Percentiles rank a stretch among this genome's conserved stretches.
These are phyloP conservation scores for Scenedesmus sp. DNA, from an alignment of 163 green algal genomes.

Conservation along the genomic window DNA sequence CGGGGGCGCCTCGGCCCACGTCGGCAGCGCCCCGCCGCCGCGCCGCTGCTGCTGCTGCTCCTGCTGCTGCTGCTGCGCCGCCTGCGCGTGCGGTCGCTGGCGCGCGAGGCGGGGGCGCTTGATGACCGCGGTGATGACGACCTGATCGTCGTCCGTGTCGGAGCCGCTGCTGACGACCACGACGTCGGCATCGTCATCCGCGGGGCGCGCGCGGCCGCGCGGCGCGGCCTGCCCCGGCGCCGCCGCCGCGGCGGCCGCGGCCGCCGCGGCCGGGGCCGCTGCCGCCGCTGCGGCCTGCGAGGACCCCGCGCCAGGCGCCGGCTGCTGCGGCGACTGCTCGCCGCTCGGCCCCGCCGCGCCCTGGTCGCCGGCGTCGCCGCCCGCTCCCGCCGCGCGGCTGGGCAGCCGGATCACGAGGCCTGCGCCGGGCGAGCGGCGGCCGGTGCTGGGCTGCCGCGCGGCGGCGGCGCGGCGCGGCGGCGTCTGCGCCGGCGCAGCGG, in stretches of 20 bases:
- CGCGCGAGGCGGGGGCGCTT: not conserved
- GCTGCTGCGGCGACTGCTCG: not conserved
- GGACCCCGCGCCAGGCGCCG: not conserved
- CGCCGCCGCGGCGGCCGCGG: not conserved
- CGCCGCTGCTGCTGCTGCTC: not conserved
- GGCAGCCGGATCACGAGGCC: too few species aligned
- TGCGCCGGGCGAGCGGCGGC: too few species aligned
- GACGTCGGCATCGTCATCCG: not conserved
- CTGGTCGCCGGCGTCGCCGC: too few species aligned
- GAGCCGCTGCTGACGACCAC: not conserved
- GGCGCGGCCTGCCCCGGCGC: not conserved
- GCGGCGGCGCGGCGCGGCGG: too few species aligned
- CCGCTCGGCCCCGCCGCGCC: too few species aligned
- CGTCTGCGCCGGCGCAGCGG: too few species aligned
- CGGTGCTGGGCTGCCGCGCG: too few species aligned
- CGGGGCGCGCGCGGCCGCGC: not conserved
- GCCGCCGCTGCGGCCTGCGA: not conserved
- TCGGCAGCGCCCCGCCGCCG: not conserved
- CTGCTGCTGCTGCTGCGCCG: conserved; percentile 1
- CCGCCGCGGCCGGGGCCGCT: conserved; percentile 2
- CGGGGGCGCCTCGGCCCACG: conserved; percentile 8
- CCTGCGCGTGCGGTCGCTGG: not conserved
- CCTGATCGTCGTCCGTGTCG: not conserved
- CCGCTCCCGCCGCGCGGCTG: too few species aligned
- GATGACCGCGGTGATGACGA: not conserved